These are phyloP conservation scores for Pholiota microspora DNA, from an alignment of 768 basidiomycete genomes.

Conservation along the genomic window DNA sequence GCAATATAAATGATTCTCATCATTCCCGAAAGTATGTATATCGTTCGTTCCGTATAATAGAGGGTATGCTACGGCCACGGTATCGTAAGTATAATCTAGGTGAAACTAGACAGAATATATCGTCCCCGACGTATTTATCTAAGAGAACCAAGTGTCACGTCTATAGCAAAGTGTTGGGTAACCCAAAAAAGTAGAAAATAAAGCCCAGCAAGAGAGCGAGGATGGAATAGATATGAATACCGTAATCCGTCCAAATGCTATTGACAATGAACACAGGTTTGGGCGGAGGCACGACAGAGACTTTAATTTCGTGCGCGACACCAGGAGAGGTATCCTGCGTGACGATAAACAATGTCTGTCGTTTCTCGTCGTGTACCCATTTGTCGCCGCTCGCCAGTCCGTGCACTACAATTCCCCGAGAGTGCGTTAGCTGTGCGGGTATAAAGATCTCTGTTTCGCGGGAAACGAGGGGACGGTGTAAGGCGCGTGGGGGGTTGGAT, in stretches of 20 bases:
- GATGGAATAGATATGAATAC: conserved; percentile 20
- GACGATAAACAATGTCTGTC: conserved; percentile 77
- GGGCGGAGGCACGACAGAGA: conserved; percentile 56
- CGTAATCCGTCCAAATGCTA: conserved; percentile 62
- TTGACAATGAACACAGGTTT: conserved; percentile 54
- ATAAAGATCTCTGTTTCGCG: conserved; percentile 83
- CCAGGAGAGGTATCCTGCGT: conserved; percentile 41
- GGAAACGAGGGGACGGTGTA: conserved; percentile 32
- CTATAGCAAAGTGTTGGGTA: too few species aligned
- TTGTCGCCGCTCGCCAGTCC: conserved; percentile 51
- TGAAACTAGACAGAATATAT: too few species aligned
- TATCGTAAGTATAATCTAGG: too few species aligned
- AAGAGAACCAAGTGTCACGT: too few species aligned
- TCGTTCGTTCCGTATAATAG: too few species aligned
- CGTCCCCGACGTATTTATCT: too few species aligned
- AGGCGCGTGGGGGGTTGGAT: conserved; percentile 33
- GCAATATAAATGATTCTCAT: too few species aligned
- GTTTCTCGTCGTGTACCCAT: conserved; percentile 57
- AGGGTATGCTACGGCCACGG: too few species aligned
- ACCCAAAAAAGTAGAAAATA: conserved; percentile 7
- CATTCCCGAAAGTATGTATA: too few species aligned
- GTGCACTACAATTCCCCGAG: conserved; percentile 54
- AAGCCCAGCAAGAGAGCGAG: conserved; percentile 20
- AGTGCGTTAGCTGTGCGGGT: conserved; percentile 59
- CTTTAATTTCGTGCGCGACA: conserved; percentile 45